These are phyloP conservation scores for Macrophomina phaseolina DNA, from an alignment of 2,329 filamentous ascomycete species.

Conservation along the genomic window DNA sequence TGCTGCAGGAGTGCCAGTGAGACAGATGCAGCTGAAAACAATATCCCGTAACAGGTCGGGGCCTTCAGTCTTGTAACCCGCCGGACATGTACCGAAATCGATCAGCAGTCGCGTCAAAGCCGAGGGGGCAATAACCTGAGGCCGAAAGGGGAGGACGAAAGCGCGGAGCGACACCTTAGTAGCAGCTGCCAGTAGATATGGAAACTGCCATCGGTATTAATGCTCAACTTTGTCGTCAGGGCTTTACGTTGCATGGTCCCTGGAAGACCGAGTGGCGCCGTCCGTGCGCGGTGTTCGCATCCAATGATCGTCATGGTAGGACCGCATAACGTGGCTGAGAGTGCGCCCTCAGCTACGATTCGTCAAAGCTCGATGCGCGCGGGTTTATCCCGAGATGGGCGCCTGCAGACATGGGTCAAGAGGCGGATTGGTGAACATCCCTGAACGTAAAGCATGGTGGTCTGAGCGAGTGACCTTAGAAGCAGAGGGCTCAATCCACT, in stretches of 20 bases:
- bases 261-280: background rate
- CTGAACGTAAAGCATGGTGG: conserved; percentile 8
- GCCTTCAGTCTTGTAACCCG: background rate
- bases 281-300: conserved; percentile 22
- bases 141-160: background rate
- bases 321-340: conserved; percentile 23
- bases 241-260: conserved; percentile 9
- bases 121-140: too few relatives aligned
- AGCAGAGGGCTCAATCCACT: background rate
- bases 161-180: background rate
- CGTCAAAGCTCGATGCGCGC: conserved; percentile 3
- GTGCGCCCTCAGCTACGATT: background rate
- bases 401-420: background rate
- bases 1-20: conserved; percentile 15
- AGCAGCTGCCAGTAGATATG: background rate
- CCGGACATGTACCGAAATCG: background rate
- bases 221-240: conserved; percentile 1
- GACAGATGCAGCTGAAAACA: background rate
- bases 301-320: conserved; percentile 12
- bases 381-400: conserved; percentile 3
- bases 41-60: background rate
- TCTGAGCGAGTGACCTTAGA: conserved; percentile 14
- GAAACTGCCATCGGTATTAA: conserved; percentile 9
- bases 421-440: background rate
- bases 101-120: background rate